Base-by-base conservation (phyloP, 805 yeast genomes). In the Wickerhamomyces mucosus region DNA sequence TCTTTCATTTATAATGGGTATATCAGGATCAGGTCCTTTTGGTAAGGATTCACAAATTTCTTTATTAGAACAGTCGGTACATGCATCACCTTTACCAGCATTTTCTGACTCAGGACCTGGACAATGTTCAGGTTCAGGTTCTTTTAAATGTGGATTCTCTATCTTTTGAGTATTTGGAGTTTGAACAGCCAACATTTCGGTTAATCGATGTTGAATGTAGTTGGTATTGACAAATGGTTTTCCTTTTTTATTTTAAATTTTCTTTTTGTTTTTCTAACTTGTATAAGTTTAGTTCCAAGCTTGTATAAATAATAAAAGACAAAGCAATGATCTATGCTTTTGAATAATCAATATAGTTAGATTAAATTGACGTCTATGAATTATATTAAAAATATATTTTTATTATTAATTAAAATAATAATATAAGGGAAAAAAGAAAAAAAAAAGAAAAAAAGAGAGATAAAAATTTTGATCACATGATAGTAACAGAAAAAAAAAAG, bases 101-200 rank as follows among this genome's bases (percentile, higher is more conserved):
- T 61, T 58, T 44, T 86, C 96, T 3, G 94, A 79, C 51, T 89
- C 96, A 2, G 97, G 95, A 1, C 98, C 99, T 0, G 98, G 98
- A 61, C 99, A 92, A 56, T 92, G 97, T 51, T 86, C 96, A 1
- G 98, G 97, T 48, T 80, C 94, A 1, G 92, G 86, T 1, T 77
- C 83, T 34, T 65, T 62, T 17, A 70, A 41, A 26, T 46, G 40
- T 22, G 37, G 39, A 21, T 33, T 43, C 12, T 37, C 47, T n/a
- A 42, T 22, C 12, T 35, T 29, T 11, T 41, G 36, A 4, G 33
- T 31, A 27, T 39, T 32, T 6, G 48, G 46, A 16, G 42, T 31
- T 6, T 42, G 46, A 15, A 45, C 36, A 5, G 42, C 28, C 22
- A 45, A 38, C 26, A 23, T 23, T 21, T 8, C n/a, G n/a, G 31